These are phyloP conservation scores for Arctostaphylos glauca DNA, from an alignment of 148 eudicot species.

Conservation along the genomic window DNA sequence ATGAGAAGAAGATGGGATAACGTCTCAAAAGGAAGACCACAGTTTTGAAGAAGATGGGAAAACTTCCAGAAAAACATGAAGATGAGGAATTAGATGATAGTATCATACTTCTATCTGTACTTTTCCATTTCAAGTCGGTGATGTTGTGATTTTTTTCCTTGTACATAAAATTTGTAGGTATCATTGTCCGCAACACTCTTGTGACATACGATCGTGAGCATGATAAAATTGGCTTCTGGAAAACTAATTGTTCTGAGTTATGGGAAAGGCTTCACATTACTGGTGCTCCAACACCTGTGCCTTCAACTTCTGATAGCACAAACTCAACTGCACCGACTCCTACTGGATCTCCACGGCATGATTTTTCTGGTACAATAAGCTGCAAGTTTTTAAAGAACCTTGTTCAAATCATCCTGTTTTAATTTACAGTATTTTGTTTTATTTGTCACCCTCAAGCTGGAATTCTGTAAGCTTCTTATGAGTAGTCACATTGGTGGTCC, in stretches of 20 bases:
- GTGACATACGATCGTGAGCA: slow-evolving; percentile 92
- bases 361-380: slow-evolving; percentile 46
- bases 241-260: slow-evolving; percentile 92
- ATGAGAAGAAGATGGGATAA: background rate
- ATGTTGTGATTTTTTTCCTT: background rate
- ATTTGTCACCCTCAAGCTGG: background rate
- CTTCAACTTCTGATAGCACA: slow-evolving; percentile 28
- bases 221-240: slow-evolving; percentile 88
- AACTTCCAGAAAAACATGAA: background rate
- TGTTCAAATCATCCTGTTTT: background rate
- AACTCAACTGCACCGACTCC: slow-evolving; percentile 23
- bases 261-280: slow-evolving; percentile 64
- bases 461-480: background rate
- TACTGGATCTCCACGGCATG: slow-evolving; percentile 23
- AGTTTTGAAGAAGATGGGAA: background rate
- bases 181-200: slow-evolving; percentile 84
- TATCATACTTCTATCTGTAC: background rate
- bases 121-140: background rate
- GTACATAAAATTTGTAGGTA: slow-evolving; percentile 40
- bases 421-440: background rate
- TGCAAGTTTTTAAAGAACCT: background rate
- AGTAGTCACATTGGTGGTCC: background rate
- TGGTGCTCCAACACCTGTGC: slow-evolving; percentile 43
- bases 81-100: background rate
- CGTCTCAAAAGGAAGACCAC: background rate